Evolutionary conservation across 768 basidiomycete genomes (phyloP), one percentile per base, ranked within the genome.

Genomic region (Tulasnella sp.): DNA sequence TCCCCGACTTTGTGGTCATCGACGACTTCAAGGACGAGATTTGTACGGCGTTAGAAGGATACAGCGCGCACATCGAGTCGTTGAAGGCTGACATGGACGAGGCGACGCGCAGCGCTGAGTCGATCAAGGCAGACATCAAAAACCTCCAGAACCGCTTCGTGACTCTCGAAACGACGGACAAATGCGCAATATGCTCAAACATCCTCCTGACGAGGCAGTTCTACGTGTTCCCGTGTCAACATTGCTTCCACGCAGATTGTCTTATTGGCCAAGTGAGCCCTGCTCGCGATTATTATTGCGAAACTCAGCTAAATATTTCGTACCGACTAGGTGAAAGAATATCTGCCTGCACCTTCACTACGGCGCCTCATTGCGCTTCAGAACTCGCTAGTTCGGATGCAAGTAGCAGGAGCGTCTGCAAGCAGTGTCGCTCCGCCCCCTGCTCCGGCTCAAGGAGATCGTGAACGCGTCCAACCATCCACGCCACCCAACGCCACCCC

Each of bases 21-120:
- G 96, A 98, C 69, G 96, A 98, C 69, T 98, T 99, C 80, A 99
- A 99, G 71, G 89, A 95, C 66, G 95, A 98, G 73, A 98, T 98
- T 64, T 95, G 94, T 51, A 85, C 85, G 62, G 96, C 96, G 0
- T 74, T 99, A 64, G 95, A 99, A 69, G 88, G 88, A 1, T 98
- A 97, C 69, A 89, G 90, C 43, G 79, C 84, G 17, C 88, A 92
- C 66, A 98, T 98, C 48, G 92, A 94, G 55, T 74, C 76, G 30
- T 78, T 99, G 61, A 94, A 93, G 71, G 80, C 73, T 52, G 96
- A 97, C 67, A 99, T 99, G 96, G 88, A 94, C 69, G 92, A 96
- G 47, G 90, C 94, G 19, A 97, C 93, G 4, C 79, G 78, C 53
- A 90, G 84, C 42, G 92, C 96, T 1, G 94, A 97, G 63, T 82